phyloP scores from a whole-genome alignment of 371 early-diverging fungal species.

The Rhizopus arrhizus region DNA sequence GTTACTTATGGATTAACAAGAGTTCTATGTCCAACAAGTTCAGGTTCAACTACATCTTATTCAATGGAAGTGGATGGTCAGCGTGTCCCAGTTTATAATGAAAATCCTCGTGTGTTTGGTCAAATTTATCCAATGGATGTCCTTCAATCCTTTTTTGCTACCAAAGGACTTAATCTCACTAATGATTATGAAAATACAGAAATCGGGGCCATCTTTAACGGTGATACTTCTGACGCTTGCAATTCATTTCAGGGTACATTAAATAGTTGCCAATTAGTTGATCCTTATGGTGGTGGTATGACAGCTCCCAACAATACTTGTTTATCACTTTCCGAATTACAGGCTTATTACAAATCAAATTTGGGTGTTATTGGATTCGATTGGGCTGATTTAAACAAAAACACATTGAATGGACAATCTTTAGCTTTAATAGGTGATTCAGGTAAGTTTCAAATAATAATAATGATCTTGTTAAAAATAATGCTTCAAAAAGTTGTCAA shows the following conservation, averaged over 20 bases:
- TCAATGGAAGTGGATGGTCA: conserved; percentile 23
- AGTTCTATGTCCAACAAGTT: conserved; percentile 47
- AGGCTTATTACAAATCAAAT: conserved; percentile 22
- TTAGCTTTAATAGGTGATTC: conserved; percentile 54
- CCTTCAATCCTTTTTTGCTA: conserved; percentile 43
- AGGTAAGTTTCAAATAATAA: conserved; percentile 28
- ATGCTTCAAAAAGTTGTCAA: conserved; percentile 31
- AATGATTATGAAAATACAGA: conserved; percentile 56
- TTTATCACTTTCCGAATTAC: conserved; percentile 38
- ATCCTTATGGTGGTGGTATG: conserved; percentile 55
- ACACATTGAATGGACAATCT: conserved; percentile 23
- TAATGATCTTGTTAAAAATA: conserved; percentile 1
- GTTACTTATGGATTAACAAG: conserved; percentile 64
- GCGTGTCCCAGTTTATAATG: conserved; percentile 40
- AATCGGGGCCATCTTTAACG: conserved; percentile 53
- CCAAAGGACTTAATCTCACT: conserved; percentile 45
- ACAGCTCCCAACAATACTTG: conserved; percentile 31
- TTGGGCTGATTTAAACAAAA: conserved; percentile 45
- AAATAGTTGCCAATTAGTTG: conserved; percentile 36
- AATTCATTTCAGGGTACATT: conserved; percentile 19
- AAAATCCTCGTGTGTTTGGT: conserved; percentile 54
- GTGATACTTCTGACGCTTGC: conserved; percentile 43
- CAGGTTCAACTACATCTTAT: conserved; percentile 20
- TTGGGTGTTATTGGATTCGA: conserved; percentile 36
- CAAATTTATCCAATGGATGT: conserved; percentile 44